Percentiles rank a stretch among this genome's conserved stretches.
Evolutionary conservation across 2,329 filamentous ascomycete genomes (phyloP).

Genomic region (Aspergillus sp.): DNA sequence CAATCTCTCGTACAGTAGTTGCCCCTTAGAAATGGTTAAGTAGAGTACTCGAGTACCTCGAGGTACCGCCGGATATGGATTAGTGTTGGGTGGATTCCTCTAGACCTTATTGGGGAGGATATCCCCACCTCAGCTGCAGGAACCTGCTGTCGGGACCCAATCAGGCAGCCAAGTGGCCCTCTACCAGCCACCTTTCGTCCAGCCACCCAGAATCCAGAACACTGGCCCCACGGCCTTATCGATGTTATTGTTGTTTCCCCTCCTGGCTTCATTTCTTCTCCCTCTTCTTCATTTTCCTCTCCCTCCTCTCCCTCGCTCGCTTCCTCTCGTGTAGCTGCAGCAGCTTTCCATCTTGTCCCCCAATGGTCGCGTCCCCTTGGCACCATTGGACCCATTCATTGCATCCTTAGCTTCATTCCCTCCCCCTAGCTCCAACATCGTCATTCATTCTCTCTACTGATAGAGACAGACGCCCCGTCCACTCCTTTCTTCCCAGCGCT

Average conservation of each 20-base stretch:
- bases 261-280: conserved; percentile 13
- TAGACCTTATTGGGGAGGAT: not conserved
- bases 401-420: conserved; percentile 6
- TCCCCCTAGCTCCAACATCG: not conserved
- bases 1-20: too few relatives aligned
- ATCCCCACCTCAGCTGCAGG: not conserved
- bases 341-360: not conserved
- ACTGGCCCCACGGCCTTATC: not conserved
- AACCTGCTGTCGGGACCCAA: not conserved
- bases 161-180: not conserved
- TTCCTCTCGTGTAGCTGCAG: not conserved
- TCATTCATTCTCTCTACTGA: not conserved
- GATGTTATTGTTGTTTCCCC: conserved; percentile 6
- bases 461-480: not conserved
- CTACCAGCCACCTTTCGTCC: not conserved
- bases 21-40: too few relatives aligned
- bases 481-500: not conserved
- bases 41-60: not conserved
- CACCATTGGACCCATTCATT: not conserved
- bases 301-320: conserved; percentile 4
- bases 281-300: conserved; percentile 3
- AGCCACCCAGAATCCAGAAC: not conserved
- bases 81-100: not conserved
- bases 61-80: not conserved
- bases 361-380: not conserved